Base-by-base conservation (phyloP, 345 rosid species). In the Nasturtium officinale region DNA sequence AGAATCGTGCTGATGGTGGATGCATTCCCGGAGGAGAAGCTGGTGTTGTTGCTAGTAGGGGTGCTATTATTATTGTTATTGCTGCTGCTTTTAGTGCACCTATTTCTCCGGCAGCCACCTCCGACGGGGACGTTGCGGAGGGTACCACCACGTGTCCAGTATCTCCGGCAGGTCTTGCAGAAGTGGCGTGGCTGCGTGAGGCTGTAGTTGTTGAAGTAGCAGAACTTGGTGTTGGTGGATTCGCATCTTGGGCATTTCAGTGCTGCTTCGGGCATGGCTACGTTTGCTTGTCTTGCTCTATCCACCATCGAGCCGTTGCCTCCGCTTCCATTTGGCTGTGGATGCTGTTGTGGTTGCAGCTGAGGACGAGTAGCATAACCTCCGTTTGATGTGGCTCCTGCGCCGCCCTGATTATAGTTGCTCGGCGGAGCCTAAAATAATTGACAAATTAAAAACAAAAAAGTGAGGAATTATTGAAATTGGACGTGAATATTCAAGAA, bases 111-210 rank as follows among this genome's bases (percentile, higher is more conserved):
- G 76, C 89, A 91, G 2, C 98, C 98, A 11, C 98, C 98, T 0
- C 98, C 98, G 0, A 94, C 96, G 0, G 98, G 98, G 58, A 94
- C 97, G 55, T 74, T 94, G 13, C 97, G 83, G 13, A 94, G 81
- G 42, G 98, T 91, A 21, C 97, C 97, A 0, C 97, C 97, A 79
- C 91, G 80, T 7, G 99, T 94, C 99, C 99, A 94, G 88, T 94
- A 94, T 83, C 99, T 81, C 62, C 97, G 79, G 75, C 99, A 94
- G 20, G 97, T 88, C 43, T 91, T 94, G 85, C 99, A 94, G 67
- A 91, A 94, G 90, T 94, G 99, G 13, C 99, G 88, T 54, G 99
- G 99, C 89, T 94, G 99, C 5, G 96, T 56, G 43, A 89, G 96
- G 64, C 93, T 89, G 84, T 94, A 93, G 90, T 93, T 93, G 86